Conservation (phyloP, 306 rosid species). For the Cucumis sativus region Cucumber_9930_V3 NC_026660.2:18328501-18329000, state of each 20-base stretch:
- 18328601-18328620: not conserved
- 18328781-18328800: not conserved
- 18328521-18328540: too few relatives aligned
- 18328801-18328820: not conserved
- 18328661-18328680: not conserved
- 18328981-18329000: slow-evolving; percentile 76
- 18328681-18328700: not conserved
- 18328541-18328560: too few relatives aligned
- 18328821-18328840: slow-evolving; percentile 8
- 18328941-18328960: slow-evolving; percentile 41
- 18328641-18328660: not conserved
- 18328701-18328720: not conserved
- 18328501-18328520: too few relatives aligned
- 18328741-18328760: not conserved
- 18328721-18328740: not conserved
- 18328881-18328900: not conserved
- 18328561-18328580: too few relatives aligned
- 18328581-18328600: too few relatives aligned
- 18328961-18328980: slow-evolving; percentile 36
- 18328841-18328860: not conserved
- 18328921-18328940: not conserved
- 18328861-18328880: not conserved
- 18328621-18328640: not conserved
- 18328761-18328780: not conserved
- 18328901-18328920: not conserved